Evolutionary conservation across 352 stramenopile genomes (phyloP), one percentile per base, ranked within the genome.

Genomic region (Pythium dissimile): DNA sequence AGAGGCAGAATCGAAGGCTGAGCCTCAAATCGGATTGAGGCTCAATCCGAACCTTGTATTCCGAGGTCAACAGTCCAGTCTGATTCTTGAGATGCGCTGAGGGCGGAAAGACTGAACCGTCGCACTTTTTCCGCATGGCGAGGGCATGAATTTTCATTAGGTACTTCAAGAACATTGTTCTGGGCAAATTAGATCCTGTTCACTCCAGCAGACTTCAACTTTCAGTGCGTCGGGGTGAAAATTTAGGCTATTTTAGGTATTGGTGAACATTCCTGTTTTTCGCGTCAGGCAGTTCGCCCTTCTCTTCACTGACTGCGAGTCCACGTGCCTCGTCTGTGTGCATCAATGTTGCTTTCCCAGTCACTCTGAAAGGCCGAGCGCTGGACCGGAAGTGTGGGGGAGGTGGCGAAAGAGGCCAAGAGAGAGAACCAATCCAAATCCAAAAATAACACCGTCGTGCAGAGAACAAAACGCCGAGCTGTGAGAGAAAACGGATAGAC

Each of bases 181-280:
- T 56, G 24, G 48, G 48, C 21, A 20, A 20, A 7, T 16, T 5
- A n/a, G n/a, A n/a, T n/a, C n/a, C n/a, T n/a, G n/a, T n/a, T n/a
- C n/a, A n/a, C n/a, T n/a, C n/a, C n/a, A n/a, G n/a, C n/a, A n/a
- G n/a, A n/a, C n/a, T n/a, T 53, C 45, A 53, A 53, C n/a, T 11
- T 41, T 42, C n/a, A n/a, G n/a, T n/a, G n/a, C n/a, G n/a, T n/a
- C n/a, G n/a, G n/a, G n/a, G n/a, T n/a, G n/a, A n/a, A n/a, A n/a
- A n/a, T n/a, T n/a, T n/a, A n/a, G n/a, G n/a, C 39, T 57, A 64
- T 39, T 64, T 56, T 50, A 38, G 55, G 54, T 35, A 8, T 21
- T 24, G 10, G n/a, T 12, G 32, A 60, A 60, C 32, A 13, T 53
- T 60, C 42, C 53, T 28, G 39, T 27, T 46, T n/a, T 60, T 30